Percentiles rank a stretch among this genome's conserved stretches.
Conservation (phyloP, 2,329 filamentous ascomycete species). For the Colletotrichum lupini region DNA sequence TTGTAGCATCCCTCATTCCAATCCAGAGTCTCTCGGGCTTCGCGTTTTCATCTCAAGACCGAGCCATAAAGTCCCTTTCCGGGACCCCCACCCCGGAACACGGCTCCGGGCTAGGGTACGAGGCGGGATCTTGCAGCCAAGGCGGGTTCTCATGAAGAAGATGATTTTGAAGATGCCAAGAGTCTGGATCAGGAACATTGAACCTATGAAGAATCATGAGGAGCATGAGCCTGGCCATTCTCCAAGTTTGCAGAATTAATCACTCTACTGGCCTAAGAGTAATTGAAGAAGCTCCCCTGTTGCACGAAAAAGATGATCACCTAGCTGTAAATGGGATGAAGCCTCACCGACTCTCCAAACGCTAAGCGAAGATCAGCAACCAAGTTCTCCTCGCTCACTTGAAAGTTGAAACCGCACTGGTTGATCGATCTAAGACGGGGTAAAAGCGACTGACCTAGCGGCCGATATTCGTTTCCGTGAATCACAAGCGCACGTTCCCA, state of each 20-base stretch:
- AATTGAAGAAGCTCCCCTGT: neutral
- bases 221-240: neutral
- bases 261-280: neutral
- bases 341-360: neutral
- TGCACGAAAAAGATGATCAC: too few species aligned
- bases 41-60: constrained; percentile 29
- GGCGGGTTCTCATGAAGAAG: neutral
- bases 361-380: neutral
- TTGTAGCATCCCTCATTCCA: neutral
- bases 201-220: too few species aligned
- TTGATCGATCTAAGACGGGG: neutral
- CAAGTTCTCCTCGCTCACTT: neutral
- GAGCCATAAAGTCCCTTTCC: constrained; percentile 4
- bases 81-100: constrained; percentile 7
- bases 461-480: constrained; percentile 10
- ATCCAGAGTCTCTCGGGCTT: constrained; percentile 18
- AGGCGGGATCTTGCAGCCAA: neutral
- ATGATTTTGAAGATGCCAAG: neutral
- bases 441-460: neutral
- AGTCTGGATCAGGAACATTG: neutral
- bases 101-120: neutral
- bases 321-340: neutral
- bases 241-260: neutral
- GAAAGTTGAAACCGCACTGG: neutral
- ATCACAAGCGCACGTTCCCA: neutral